Evolutionary conservation across 306 rosid genomes (phyloP).

Genomic region (Rubus parviflorus): DNA sequence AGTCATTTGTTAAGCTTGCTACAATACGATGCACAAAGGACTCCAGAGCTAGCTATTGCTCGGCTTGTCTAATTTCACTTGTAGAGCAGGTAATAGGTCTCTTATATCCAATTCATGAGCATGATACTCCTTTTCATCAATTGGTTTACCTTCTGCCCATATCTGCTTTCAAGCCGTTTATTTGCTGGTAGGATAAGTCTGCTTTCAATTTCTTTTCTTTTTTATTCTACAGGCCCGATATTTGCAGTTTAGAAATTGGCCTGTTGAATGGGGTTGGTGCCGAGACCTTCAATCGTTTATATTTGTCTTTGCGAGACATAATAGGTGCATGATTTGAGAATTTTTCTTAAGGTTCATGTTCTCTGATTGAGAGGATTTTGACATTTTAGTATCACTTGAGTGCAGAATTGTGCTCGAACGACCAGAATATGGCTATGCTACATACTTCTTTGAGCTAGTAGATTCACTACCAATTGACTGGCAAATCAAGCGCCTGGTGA

Average conservation of each 20-base stretch:
- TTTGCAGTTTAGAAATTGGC: constrained; percentile 78
- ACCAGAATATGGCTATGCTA: constrained; percentile 94
- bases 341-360: constrained; percentile 14
- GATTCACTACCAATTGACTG: constrained; percentile 65
- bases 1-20: constrained; percentile 54
- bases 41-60: constrained; percentile 70
- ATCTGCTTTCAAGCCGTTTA: neutral
- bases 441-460: constrained; percentile 89
- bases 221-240: constrained; percentile 53
- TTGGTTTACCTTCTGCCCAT: neutral
- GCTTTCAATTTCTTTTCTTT: neutral
- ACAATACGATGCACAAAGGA: constrained; percentile 46
- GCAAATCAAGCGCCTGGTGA: constrained; percentile 92
- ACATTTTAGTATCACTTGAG: constrained; percentile 23
- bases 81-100: constrained; percentile 80
- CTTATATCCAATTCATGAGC: constrained; percentile 7
- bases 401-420: constrained; percentile 93
- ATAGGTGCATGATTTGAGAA: constrained; percentile 58
- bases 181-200: constrained; percentile 17
- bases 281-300: constrained; percentile 89
- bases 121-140: neutral
- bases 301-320: constrained; percentile 81
- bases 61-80: constrained; percentile 78
- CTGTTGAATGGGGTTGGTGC: constrained; percentile 99
- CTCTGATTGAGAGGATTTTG: constrained; percentile 25